Conservation (phyloP, 2,329 filamentous ascomycete species). For the Plenodomus biglobosus region DNA sequence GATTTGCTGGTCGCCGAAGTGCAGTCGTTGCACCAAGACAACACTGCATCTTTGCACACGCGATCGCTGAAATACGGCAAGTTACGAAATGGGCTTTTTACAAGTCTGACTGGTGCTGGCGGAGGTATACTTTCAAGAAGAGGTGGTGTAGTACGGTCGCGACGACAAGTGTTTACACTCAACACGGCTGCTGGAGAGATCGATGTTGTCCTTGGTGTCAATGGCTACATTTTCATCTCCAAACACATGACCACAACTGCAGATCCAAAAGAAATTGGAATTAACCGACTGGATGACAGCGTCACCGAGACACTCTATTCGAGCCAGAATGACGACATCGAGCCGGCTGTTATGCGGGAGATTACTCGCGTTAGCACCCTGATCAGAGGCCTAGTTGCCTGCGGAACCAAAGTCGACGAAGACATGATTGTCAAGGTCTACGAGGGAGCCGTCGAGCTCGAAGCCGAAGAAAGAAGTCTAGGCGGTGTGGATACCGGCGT, state of each 20-base stretch:
- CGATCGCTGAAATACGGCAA: conserved; percentile 92
- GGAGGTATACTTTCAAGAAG: conserved; percentile 55
- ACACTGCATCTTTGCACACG: conserved; percentile 84
- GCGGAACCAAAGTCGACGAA: conserved; percentile 83
- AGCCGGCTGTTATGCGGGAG: conserved; percentile 75
- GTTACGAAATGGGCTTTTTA: conserved; percentile 87
- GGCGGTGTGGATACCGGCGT: conserved; percentile 48
- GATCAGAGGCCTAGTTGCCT: conserved; percentile 78
- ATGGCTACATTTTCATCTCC: conserved; percentile 95
- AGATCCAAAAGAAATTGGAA: conserved; percentile 58
- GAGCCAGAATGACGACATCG: conserved; percentile 88
- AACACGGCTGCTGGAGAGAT: conserved; percentile 65
- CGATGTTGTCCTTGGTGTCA: conserved; percentile 88
- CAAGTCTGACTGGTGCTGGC: conserved; percentile 77
- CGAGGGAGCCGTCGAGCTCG: conserved; percentile 75
- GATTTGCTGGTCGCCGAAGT: conserved; percentile 94
- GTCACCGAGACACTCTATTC: conserved; percentile 87
- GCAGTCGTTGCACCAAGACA: conserved; percentile 83
- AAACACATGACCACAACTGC: conserved; percentile 69
- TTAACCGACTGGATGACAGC: conserved; percentile 85
- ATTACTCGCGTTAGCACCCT: conserved; percentile 82
- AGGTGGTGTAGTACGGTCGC: conserved; percentile 77
- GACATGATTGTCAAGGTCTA: conserved; percentile 84
- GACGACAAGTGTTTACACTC: conserved; percentile 83
- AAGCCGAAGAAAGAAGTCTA: conserved; percentile 60